Base-by-base conservation (phyloP, 345 rosid species). In the Gossypium longicalyx region DNA sequence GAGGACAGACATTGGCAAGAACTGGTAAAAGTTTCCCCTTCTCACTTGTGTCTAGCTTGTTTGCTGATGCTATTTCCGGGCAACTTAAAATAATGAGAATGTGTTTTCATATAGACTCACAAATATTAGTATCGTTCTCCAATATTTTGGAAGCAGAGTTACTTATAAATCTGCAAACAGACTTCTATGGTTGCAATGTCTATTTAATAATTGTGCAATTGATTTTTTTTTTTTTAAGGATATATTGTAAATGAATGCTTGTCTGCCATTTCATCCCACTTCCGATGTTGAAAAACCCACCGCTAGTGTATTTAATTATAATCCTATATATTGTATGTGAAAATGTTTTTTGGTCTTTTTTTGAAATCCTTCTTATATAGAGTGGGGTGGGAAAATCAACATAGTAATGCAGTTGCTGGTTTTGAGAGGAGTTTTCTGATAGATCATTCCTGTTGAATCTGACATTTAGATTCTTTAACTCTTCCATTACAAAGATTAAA, bases 1-100 rank as follows among this genome's bases (percentile, higher is more conserved):
- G 99, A 27, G 99, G 92, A 48, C 99, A 95, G 84, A 95, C 99
- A 59, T 77, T 95, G 77, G 98, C 99, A 48, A 87, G 99, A 80
- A 95, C 99, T 66, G 98, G 98, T 91, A 83, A 44, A 64, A 43
- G 48, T 53, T 54, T 10, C 54, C 19, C 25, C 19, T 54, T 47
- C 38, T 3, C 48, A 6, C 60, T 63, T 59, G 20, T 49, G 17
- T 66, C 53, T 34, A 43, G 45, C 13, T 58, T 48, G n/a, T 29
- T 4, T 0, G 43, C 45, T 38, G 27, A 8, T 47, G 52, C 70
- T 43, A 15, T 65, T 65, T 65, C 70, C 52, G 2, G 16, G 17
- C 7, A 1, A 44, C 69, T 65, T 12, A 43, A 65, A 41, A 19
- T 4, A 62, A 34, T 62, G 44, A 62, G 9, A 6, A 17, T 62